phyloP scores from a whole-genome alignment of 345 rosid species.

The Durio zibethinus region DNA sequence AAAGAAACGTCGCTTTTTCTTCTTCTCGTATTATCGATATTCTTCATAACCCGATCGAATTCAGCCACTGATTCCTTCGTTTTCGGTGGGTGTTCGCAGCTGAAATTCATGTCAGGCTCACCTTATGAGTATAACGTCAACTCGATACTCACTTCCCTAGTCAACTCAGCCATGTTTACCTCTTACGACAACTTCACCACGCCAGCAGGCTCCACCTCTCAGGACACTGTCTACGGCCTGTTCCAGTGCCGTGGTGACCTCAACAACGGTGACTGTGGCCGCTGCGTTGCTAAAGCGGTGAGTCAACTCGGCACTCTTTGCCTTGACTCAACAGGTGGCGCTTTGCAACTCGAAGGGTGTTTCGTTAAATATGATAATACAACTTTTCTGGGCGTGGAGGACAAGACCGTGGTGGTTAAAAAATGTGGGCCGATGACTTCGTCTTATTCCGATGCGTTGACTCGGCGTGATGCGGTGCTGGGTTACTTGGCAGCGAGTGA shows the following conservation, averaged over 20 bases:
- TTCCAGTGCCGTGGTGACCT: conserved; percentile 94
- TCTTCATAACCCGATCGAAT: conserved; percentile 31
- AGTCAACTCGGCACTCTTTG: conserved; percentile 54
- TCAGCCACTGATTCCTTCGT: conserved; percentile 51
- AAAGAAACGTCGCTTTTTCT: conserved; percentile 7
- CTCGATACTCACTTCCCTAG: conserved; percentile 73
- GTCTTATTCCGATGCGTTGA: conserved; percentile 42
- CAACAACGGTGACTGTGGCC: conserved; percentile 49
- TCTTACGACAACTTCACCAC: conserved; percentile 59
- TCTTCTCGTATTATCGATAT: conserved; percentile 20
- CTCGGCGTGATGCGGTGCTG: conserved; percentile 54
- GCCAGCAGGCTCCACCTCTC: conserved; percentile 29
- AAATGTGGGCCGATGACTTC: conserved; percentile 59
- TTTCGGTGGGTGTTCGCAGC: conserved; percentile 69
- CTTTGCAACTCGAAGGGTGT: conserved; percentile 72
- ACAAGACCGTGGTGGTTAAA: conserved; percentile 60
- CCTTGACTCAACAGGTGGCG: conserved; percentile 54
- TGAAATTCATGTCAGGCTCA: conserved; percentile 50
- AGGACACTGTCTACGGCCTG: conserved; percentile 59
- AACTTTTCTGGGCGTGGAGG: conserved; percentile 69
- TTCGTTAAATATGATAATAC: conserved; percentile 68
- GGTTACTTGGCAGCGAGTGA: conserved; percentile 48
- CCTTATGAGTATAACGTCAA: conserved; percentile 66
- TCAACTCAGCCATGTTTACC: conserved; percentile 59
- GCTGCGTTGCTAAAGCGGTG: conserved; percentile 68